Base-by-base conservation (phyloP, 257 asterid genomes). In the Solanum megistacrolobum region DNA sequence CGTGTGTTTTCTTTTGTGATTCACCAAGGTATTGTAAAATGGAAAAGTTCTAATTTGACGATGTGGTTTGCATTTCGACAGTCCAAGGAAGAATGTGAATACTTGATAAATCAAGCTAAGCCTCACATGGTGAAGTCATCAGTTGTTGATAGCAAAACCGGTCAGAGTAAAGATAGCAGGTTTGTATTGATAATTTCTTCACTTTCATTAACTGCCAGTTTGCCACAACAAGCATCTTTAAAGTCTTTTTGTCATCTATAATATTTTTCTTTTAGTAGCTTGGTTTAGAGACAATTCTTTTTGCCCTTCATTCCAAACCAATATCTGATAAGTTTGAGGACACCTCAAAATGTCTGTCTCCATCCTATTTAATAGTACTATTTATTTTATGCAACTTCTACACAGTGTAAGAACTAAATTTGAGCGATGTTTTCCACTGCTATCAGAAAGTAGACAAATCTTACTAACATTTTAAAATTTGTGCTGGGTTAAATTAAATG, bases 61-160 rank as follows among this genome's bases (percentile, higher is more conserved):
- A 34, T 62, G 32, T 62, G 46, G 78, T 86, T 27, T 43, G 36
- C 85, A 23, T 85, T 83, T 86, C 89, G 79, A 87, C 95, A 94
- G 98, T 95, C 98, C 20, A 92, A 92, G 84, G 98, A 92, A 92
- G 98, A 96, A 91, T 96, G 98, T n/a, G 95, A 94, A 87, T 89
- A 95, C 90, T 88, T 96, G 87, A 95, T 96, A 83, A 90, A 89
- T 88, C 93, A 93, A 25, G 99, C 98, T 82, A 90, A 48, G 81
- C 99, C 99, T 85, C 93, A 93, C 89, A 92, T 95, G 98, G 88
- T 3, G 43, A 95, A 90, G 92, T 94, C 99, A 9, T 90, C 93
- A 25, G 98, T 96, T 75, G 94, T 92, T 23, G 99, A 96, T 89
- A 91, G 94, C 90, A 87, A 91, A 87, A 94, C 98, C 43, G 98